Conservation (phyloP, 169 alveolate genomes). For the Plasmodium coatneyi region DNA sequence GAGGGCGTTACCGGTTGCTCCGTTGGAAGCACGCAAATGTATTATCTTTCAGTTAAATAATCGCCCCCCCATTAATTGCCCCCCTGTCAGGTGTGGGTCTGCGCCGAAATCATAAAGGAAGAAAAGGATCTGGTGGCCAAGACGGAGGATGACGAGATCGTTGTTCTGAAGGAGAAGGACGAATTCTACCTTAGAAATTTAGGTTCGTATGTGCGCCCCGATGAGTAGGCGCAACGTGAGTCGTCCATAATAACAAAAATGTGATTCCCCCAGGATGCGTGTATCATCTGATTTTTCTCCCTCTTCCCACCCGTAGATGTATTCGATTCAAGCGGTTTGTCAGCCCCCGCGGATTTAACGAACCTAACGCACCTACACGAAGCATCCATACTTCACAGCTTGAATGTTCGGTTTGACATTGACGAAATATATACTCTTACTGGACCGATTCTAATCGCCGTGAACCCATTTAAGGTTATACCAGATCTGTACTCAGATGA, state of each 20-base stretch:
- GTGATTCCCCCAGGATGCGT: not conserved
- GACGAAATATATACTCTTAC: conserved; percentile 96
- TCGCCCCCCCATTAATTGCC: not conserved
- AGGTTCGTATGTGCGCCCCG: not conserved
- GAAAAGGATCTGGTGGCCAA: conserved; percentile 39
- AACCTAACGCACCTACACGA: conserved; percentile 91
- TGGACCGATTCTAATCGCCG: conserved; percentile 97
- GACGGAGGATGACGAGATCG: conserved; percentile 66
- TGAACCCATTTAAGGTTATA: conserved; percentile 95
- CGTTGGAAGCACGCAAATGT: not conserved
- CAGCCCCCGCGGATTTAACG: conserved; percentile 90
- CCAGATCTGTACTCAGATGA: conserved; percentile 80
- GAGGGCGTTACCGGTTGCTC: not conserved
- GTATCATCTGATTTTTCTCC: no score
- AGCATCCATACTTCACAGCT: conserved; percentile 94
- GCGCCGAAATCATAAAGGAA: conserved; percentile 65
- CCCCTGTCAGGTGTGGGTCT: conserved; percentile 51
- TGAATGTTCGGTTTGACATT: conserved; percentile 91
- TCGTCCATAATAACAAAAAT: not conserved
- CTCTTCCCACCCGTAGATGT: conserved; percentile 6
- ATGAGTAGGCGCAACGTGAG: not conserved
- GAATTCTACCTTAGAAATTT: conserved; percentile 47
- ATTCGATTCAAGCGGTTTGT: conserved; percentile 46
- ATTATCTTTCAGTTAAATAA: not conserved
- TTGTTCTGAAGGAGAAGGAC: conserved; percentile 34